phyloP scores from a whole-genome alignment of 202 grass and related monocot species.

The Dendrocalamus latiflorus region DNA sequence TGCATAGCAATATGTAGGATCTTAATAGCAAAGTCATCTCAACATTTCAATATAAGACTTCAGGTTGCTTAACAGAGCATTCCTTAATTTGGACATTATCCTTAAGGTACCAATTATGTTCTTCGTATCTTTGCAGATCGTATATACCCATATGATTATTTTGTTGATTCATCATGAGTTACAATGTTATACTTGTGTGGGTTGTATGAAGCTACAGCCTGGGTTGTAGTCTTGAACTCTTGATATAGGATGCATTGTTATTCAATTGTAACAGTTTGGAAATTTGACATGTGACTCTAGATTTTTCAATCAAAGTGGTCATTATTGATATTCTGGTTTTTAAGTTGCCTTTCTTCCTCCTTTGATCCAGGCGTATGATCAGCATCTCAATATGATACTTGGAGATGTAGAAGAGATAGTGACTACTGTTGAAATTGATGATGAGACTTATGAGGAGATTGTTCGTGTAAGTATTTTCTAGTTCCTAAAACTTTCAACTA shows the following conservation, averaged over 20 bases:
- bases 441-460: slow-evolving; percentile 88
- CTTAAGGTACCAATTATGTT: not conserved
- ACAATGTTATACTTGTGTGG: no score
- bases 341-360: not conserved
- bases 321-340: not conserved
- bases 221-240: no score
- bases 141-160: not conserved
- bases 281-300: no score
- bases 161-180: no score
- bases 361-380: slow-evolving; percentile 45
- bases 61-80: not conserved
- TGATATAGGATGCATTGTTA: no score
- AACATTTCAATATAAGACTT: not conserved
- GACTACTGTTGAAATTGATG: slow-evolving; percentile 68
- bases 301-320: no score
- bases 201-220: no score
- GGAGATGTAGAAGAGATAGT: slow-evolving; percentile 74
- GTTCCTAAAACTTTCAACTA: not conserved
- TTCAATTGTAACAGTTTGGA: no score
- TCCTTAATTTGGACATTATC: not conserved
- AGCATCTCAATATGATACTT: slow-evolving; percentile 77
- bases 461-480: slow-evolving; percentile 39
- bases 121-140: not conserved
- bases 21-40: not conserved
- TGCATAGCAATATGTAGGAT: not conserved